A percentile compares a stretch with the other conserved stretches of the same genome.
Evolutionary conservation across 2,329 filamentous ascomycete genomes (phyloP).

Genomic region (Ophiobolus disseminans): DNA sequence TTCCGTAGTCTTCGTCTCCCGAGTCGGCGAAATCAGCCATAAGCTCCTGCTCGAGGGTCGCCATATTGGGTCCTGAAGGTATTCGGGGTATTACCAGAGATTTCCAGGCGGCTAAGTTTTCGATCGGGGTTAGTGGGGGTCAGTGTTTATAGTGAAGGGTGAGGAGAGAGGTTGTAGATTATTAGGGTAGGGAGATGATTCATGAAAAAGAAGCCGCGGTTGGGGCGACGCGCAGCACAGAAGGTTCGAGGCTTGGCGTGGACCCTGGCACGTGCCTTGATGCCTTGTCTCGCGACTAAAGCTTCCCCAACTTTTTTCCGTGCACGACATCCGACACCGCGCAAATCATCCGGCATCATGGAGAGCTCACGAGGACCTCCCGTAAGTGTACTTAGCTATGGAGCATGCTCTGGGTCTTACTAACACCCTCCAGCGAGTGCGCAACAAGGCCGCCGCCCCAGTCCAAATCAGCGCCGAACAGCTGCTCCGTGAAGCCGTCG

Average conservation of each 20-base stretch:
- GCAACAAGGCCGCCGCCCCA: conserved; percentile 94
- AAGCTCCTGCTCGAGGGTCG: conserved; percentile 89
- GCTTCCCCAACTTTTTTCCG: conserved; percentile 11
- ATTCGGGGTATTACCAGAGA: background rate
- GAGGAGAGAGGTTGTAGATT: no score
- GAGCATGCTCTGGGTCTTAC: no score
- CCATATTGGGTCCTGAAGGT: conserved; percentile 60
- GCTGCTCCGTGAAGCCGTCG: conserved; percentile 94
- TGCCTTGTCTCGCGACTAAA: conserved; percentile 13
- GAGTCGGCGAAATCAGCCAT: conserved; percentile 90
- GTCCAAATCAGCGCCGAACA: conserved; percentile 92
- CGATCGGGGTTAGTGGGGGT: no score
- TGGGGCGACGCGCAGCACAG: conserved; percentile 19
- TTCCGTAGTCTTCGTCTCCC: conserved; percentile 64
- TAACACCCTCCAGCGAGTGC: no score
- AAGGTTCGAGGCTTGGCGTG: conserved; percentile 27
- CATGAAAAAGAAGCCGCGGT: conserved; percentile 14
- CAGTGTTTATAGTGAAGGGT: no score
- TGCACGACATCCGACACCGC: no score
- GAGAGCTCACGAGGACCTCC: conserved; percentile 88
- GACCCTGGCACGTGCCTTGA: no score
- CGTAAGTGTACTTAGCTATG: no score
- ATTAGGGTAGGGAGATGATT: no score
- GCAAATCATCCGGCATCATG: conserved; percentile 64
- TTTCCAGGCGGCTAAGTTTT: no score